Percentiles rank a stretch among this genome's conserved stretches.
phyloP scores from a whole-genome alignment of 1,139 yeast species.

The Saccharomycopsis hybrid region DNA sequence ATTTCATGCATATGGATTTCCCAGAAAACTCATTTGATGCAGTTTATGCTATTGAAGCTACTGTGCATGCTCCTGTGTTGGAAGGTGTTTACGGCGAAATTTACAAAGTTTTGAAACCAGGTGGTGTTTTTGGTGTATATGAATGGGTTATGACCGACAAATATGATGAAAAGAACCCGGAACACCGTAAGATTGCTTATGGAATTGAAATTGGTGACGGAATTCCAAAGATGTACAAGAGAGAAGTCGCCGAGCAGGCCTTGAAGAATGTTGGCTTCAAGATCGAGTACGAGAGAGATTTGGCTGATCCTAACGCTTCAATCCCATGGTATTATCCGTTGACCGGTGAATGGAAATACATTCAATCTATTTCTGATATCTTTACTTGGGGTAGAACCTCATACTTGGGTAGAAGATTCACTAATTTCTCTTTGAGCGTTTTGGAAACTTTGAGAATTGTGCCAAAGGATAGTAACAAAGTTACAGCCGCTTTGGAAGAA shows the following conservation, averaged over 20 bases:
- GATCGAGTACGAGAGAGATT: conserved; percentile 65
- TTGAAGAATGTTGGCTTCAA: conserved; percentile 84
- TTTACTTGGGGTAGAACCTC: conserved; percentile 89
- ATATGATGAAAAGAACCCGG: conserved; percentile 80
- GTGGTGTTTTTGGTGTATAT: conserved; percentile 95
- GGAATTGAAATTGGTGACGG: conserved; percentile 99
- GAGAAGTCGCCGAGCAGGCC: conserved; percentile 83
- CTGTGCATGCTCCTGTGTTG: conserved; percentile 94
- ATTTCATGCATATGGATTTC: conserved; percentile 98
- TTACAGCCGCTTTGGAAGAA: conserved; percentile 88
- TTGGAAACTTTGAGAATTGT: conserved; percentile 84
- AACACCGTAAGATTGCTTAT: conserved; percentile 91
- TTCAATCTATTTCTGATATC: conserved; percentile 72
- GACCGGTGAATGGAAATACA: conserved; percentile 86
- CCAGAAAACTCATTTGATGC: conserved; percentile 87
- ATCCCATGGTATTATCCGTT: conserved; percentile 98
- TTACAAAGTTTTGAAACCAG: conserved; percentile 93
- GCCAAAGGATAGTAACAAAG: conserved; percentile 89
- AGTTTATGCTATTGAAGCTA: conserved; percentile 97
- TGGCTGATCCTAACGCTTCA: conserved; percentile 76
- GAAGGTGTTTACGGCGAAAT: conserved; percentile 96
- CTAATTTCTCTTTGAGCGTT: conserved; percentile 72
- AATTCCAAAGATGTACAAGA: conserved; percentile 91
- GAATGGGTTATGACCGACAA: conserved; percentile 98
- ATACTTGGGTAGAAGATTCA: conserved; percentile 72